Evolutionary conservation across 106 monocot genomes (phyloP).

Genomic region (Iris macrosiphon): DNA sequence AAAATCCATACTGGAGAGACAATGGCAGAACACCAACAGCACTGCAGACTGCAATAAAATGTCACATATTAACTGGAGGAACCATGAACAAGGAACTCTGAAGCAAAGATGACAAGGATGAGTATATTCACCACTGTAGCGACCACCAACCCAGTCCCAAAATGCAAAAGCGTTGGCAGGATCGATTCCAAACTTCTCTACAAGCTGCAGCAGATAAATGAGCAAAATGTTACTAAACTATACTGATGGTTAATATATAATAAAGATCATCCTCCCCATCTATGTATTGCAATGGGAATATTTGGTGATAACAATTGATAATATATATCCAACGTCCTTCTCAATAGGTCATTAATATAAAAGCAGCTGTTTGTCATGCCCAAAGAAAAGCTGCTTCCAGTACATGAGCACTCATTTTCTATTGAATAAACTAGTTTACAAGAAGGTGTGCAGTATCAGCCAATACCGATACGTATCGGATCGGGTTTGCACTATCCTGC

Average conservation of each 20-base stretch:
- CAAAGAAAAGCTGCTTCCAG: too few species aligned
- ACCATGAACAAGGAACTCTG: background rate
- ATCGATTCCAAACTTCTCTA: slow-evolving; percentile 90
- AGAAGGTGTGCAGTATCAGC: too few species aligned
- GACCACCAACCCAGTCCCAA: slow-evolving; percentile 99
- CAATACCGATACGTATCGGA: too few species aligned
- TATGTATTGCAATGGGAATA: too few species aligned
- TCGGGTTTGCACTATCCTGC: too few species aligned
- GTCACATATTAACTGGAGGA: background rate
- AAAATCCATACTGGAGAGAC: slow-evolving; percentile 94
- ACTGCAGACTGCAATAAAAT: slow-evolving; percentile 86
- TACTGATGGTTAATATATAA: slow-evolving; percentile 1
- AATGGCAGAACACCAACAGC: slow-evolving; percentile 96
- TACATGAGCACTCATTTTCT: too few species aligned
- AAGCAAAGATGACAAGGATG: background rate
- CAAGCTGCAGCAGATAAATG: slow-evolving; percentile 50
- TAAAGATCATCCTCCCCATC: too few species aligned
- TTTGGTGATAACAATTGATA: too few species aligned
- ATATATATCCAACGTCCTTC: too few species aligned
- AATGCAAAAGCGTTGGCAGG: slow-evolving; percentile 93
- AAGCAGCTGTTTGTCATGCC: too few species aligned
- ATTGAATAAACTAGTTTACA: too few species aligned
- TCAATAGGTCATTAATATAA: too few species aligned
- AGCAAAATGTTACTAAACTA: background rate
- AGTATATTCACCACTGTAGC: slow-evolving; percentile 74